Percentiles rank a stretch among this genome's conserved stretches.
phyloP scores from a whole-genome alignment of 768 basidiomycete species.

The Pleurotus giganteus region DNA sequence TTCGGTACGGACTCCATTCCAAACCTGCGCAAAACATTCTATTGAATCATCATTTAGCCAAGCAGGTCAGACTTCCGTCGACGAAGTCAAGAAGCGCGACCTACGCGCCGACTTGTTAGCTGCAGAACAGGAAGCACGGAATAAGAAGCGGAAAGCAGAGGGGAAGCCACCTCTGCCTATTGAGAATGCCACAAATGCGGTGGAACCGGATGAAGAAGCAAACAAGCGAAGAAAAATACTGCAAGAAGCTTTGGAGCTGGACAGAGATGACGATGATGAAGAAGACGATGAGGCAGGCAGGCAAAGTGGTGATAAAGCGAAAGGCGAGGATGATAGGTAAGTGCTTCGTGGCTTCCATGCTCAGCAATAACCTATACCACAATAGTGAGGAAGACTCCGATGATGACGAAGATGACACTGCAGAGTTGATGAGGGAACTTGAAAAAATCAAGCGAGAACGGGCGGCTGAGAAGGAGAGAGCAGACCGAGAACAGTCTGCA shows the following conservation, averaged over 20 bases:
- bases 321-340: slow-evolving; percentile 47
- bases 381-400: slow-evolving; percentile 47
- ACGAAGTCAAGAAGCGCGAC: slow-evolving; percentile 78
- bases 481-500: slow-evolving; percentile 74
- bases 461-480: slow-evolving; percentile 85
- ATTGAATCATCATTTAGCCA: slow-evolving; percentile 45
- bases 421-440: slow-evolving; percentile 92
- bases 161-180: slow-evolving; percentile 56
- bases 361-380: background rate
- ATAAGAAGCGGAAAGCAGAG: slow-evolving; percentile 91
- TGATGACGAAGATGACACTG: slow-evolving; percentile 88
- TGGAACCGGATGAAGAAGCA: slow-evolving; percentile 51
- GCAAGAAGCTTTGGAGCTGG: slow-evolving; percentile 82
- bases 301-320: slow-evolving; percentile 30
- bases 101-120: slow-evolving; percentile 77
- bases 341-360: background rate
- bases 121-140: slow-evolving; percentile 85
- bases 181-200: slow-evolving; percentile 27
- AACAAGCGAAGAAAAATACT: slow-evolving; percentile 86
- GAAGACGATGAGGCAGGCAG: slow-evolving; percentile 43
- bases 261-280: slow-evolving; percentile 86
- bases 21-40: slow-evolving; percentile 2
- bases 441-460: slow-evolving; percentile 97
- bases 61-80: slow-evolving; percentile 81
- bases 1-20: slow-evolving; percentile 55